Evolutionary conservation across 371 early-diverging fungal genomes (phyloP).

Genomic region (Parasitella parasitica): DNA sequence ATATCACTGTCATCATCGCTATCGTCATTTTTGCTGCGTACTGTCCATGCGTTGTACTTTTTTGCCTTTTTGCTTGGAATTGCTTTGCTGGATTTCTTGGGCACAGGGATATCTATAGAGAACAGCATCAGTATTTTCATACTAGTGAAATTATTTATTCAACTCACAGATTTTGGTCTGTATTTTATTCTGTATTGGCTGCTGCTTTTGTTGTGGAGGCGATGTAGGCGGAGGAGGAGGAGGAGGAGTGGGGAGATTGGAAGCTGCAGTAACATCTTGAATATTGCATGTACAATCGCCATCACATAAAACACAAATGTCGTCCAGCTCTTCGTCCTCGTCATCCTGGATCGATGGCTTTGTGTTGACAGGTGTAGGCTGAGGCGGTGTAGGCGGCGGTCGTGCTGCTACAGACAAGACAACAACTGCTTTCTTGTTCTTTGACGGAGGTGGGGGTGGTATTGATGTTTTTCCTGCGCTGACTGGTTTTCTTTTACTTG

Average conservation of each 20-base stretch:
- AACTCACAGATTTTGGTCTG: conserved; percentile 8
- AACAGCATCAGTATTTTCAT: neutral
- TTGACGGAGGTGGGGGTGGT: neutral
- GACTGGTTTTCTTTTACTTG: conserved; percentile 9
- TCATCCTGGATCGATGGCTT: conserved; percentile 19
- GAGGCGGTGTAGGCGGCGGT: conserved; percentile 6
- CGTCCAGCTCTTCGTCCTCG: conserved; percentile 50
- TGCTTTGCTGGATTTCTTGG: neutral
- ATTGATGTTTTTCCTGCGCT: conserved; percentile 5
- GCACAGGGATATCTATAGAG: neutral
- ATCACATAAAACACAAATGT: conserved; percentile 64
- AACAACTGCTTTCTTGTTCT: conserved; percentile 4
- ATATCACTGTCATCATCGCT: neutral
- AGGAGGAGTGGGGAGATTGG: too few relatives aligned
- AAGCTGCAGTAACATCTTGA: too few relatives aligned
- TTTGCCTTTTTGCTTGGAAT: conserved; percentile 6
- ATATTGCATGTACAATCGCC: conserved; percentile 59
- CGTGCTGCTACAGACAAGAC: neutral
- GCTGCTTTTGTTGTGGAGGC: neutral
- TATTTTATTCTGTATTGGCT: neutral
- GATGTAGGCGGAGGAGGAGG: neutral
- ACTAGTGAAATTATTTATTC: neutral
- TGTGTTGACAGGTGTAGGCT: conserved; percentile 2
- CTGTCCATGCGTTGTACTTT: neutral
- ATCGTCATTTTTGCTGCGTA: neutral